These are phyloP conservation scores for Celoporthe dispersa DNA, from an alignment of 2,329 filamentous ascomycete genomes.

Conservation along the genomic window DNA sequence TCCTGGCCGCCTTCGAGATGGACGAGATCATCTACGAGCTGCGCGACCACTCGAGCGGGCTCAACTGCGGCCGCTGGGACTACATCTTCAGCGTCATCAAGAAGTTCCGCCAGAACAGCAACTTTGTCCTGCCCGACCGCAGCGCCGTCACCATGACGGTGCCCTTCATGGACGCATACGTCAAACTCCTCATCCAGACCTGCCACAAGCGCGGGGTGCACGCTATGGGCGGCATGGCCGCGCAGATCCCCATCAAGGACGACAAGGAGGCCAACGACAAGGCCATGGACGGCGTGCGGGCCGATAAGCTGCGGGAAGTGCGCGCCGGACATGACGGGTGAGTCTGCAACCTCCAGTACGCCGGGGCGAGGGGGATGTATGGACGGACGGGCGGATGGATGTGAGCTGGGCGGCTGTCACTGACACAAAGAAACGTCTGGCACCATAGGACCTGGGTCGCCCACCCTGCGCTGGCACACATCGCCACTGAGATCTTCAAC, in stretches of 20 bases:
- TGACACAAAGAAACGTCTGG: background rate
- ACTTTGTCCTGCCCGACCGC: conserved; percentile 92
- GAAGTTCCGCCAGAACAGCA: conserved; percentile 94
- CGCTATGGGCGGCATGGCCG: conserved; percentile 98
- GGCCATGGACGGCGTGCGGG: conserved; percentile 90
- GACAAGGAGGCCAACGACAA: conserved; percentile 88
- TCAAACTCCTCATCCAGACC: conserved; percentile 96
- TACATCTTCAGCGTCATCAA: conserved; percentile 99
- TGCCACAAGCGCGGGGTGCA: conserved; percentile 97
- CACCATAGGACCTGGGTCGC: conserved; percentile 80
- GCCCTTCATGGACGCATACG: conserved; percentile 96
- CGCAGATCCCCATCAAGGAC: conserved; percentile 98
- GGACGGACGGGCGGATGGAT: too few relatives aligned
- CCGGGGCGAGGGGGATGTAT: too few relatives aligned
- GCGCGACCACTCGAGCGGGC: conserved; percentile 90
- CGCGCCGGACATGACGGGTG: conserved; percentile 89
- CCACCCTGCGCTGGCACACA: conserved; percentile 86
- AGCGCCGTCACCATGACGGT: conserved; percentile 94
- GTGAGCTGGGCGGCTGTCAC: background rate
- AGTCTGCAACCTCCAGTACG: background rate
- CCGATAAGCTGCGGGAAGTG: conserved; percentile 95
- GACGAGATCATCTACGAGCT: conserved; percentile 99
- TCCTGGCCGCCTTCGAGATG: conserved; percentile 98
- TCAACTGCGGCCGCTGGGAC: conserved; percentile 99
- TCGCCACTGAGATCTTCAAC: conserved; percentile 94